These are phyloP conservation scores for Penicillium sclerotiorum DNA, from an alignment of 2,329 filamentous ascomycete species.

Conservation along the genomic window DNA sequence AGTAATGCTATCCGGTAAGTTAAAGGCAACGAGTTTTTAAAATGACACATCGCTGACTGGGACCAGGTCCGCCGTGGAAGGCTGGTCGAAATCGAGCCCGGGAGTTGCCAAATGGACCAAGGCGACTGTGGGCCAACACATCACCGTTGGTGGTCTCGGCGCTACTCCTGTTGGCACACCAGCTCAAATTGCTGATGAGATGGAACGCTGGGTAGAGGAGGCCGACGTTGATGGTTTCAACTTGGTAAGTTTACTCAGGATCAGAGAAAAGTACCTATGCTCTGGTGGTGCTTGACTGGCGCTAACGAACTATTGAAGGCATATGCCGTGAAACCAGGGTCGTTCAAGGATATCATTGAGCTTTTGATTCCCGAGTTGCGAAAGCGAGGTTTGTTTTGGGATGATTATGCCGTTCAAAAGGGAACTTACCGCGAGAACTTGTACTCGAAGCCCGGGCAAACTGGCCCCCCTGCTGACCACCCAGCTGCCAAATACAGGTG, in stretches of 20 bases:
- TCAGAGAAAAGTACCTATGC: no score
- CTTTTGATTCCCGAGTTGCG: slow-evolving; percentile 66
- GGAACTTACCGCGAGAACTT: slow-evolving; percentile 47
- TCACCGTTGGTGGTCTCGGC: slow-evolving; percentile 69
- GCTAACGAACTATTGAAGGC: slow-evolving; percentile 44
- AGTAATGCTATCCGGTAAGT: slow-evolving; percentile 59
- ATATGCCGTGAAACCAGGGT: slow-evolving; percentile 68
- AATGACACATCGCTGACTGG: not conserved
- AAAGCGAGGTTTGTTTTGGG: slow-evolving; percentile 52
- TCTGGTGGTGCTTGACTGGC: no score
- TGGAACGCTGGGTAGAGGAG: slow-evolving; percentile 69
- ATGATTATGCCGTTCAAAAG: slow-evolving; percentile 40
- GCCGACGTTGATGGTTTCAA: slow-evolving; percentile 77
- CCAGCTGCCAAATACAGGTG: slow-evolving; percentile 42
- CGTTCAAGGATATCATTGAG: slow-evolving; percentile 69
- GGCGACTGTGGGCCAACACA: slow-evolving; percentile 67
- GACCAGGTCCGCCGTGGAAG: slow-evolving; percentile 52
- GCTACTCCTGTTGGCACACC: slow-evolving; percentile 67
- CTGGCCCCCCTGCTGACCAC: slow-evolving; percentile 37
- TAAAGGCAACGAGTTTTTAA: not conserved
- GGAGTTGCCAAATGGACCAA: slow-evolving; percentile 72
- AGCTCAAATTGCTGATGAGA: slow-evolving; percentile 64
- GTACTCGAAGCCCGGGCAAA: slow-evolving; percentile 35
- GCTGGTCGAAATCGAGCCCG: slow-evolving; percentile 59
- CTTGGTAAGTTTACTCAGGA: slow-evolving; percentile 54